These are phyloP conservation scores for Hemileia vastatrix DNA, from an alignment of 1,284 basidiomycete genomes.

Conservation along the genomic window DNA sequence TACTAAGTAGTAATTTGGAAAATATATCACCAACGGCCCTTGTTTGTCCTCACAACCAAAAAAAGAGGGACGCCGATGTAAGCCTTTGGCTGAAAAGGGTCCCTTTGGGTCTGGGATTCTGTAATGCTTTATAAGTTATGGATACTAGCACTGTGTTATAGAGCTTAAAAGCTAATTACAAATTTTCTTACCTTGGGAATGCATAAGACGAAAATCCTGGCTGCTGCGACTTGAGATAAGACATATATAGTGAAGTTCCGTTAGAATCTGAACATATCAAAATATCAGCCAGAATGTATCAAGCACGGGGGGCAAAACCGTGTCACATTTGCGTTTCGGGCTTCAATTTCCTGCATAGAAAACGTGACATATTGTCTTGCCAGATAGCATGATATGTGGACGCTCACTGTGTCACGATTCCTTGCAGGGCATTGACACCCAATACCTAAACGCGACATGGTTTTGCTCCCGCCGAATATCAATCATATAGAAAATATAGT, in stretches of 20 bases:
- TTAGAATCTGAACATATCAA: constrained; percentile 6
- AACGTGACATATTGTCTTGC: too few species aligned
- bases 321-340: too few species aligned
- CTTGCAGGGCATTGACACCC: too few species aligned
- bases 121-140: neutral
- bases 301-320: too few species aligned
- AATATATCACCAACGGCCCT: constrained; percentile 17
- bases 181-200: constrained; percentile 13
- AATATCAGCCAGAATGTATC: too few species aligned
- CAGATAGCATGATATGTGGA: too few species aligned
- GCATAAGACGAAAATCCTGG: constrained; percentile 12
- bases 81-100: constrained; percentile 5
- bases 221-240: constrained; percentile 9
- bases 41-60: constrained; percentile 17
- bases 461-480: too few species aligned
- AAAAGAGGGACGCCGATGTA: constrained; percentile 16
- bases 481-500: neutral
- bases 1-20: constrained; percentile 19
- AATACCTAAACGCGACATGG: too few species aligned
- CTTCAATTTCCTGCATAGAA: too few species aligned
- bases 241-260: constrained; percentile 19
- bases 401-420: too few species aligned
- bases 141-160: neutral
- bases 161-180: neutral
- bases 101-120: constrained; percentile 12